These are phyloP conservation scores for Fusarium sp. DNA, from an alignment of 2,329 filamentous ascomycete species.

Conservation along the genomic window DNA sequence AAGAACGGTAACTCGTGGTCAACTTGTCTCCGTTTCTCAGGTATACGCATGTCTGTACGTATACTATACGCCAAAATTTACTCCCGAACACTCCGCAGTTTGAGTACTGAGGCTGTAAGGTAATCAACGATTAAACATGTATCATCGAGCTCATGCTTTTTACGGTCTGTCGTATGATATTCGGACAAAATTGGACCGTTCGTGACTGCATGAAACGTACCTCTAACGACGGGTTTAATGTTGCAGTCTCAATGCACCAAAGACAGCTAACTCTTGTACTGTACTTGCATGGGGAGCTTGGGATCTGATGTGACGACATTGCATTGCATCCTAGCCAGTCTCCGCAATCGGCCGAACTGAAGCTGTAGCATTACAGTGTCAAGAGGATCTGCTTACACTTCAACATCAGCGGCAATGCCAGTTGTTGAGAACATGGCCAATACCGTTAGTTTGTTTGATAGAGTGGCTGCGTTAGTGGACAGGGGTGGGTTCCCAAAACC, in stretches of 20 bases:
- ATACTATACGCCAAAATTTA: background rate
- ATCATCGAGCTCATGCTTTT: background rate
- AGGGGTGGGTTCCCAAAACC: background rate
- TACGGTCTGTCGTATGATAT: slow-evolving; percentile 5
- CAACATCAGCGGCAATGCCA: background rate
- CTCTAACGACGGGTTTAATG: background rate
- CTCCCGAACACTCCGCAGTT: background rate
- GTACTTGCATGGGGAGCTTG: background rate
- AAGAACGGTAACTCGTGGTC: background rate
- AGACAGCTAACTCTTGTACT: background rate
- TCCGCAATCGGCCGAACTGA: background rate
- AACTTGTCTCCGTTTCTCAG: background rate
- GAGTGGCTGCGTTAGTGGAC: slow-evolving; percentile 19
- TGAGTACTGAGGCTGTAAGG: background rate
- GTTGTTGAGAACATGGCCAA: background rate
- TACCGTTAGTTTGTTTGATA: background rate
- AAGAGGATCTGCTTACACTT: background rate
- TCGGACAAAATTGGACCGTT: background rate
- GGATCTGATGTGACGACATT: background rate
- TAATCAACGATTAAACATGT: background rate
- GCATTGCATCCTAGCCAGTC: background rate
- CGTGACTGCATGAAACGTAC: background rate
- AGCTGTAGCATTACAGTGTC: background rate
- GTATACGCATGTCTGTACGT: background rate
- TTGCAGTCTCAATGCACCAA: background rate